A percentile compares a stretch with the other conserved stretches of the same genome.
Conservation (phyloP, 2,329 filamentous ascomycete genomes). For the Neospermospora avenae region DNA sequence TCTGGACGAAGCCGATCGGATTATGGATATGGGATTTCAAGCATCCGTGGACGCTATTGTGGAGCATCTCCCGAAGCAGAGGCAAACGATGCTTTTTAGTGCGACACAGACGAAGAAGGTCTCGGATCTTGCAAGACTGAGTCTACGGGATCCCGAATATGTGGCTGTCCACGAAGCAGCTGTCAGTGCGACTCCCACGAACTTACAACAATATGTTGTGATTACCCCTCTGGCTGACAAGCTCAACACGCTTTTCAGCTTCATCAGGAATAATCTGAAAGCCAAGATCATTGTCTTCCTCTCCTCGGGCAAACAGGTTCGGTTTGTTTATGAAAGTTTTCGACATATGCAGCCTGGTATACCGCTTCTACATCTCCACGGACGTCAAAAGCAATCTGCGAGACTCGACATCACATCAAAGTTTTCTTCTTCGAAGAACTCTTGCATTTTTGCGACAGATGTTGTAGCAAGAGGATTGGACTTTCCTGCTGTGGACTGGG, state of each 20-base stretch:
- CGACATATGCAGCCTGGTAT: conserved; percentile 93
- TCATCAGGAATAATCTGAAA: conserved; percentile 87
- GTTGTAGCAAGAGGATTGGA: conserved; percentile 92
- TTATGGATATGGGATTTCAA: conserved; percentile 97
- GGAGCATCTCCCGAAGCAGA: conserved; percentile 78
- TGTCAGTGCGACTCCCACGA: conserved; percentile 72
- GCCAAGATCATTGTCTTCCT: conserved; percentile 94
- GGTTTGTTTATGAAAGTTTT: conserved; percentile 92
- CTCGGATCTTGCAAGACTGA: conserved; percentile 84
- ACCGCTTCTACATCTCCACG: conserved; percentile 86
- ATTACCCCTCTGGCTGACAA: conserved; percentile 83
- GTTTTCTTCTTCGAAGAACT: conserved; percentile 76
- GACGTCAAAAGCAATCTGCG: conserved; percentile 87
- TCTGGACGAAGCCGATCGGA: conserved; percentile 91
- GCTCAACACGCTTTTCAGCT: conserved; percentile 87
- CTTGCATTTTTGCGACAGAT: conserved; percentile 92
- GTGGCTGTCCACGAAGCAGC: conserved; percentile 89
- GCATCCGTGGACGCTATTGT: conserved; percentile 86
- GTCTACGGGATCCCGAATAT: conserved; percentile 88
- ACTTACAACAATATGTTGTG: conserved; percentile 87
- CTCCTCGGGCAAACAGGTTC: conserved; percentile 92
- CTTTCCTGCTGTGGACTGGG: conserved; percentile 96
- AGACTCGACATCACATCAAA: conserved; percentile 82
- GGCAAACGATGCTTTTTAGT: conserved; percentile 93
- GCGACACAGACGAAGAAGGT: conserved; percentile 95